A percentile compares a stretch with the other conserved stretches of the same genome.
Evolutionary conservation across 345 rosid genomes (phyloP).

Genomic region (Aquilaria malaccensis): DNA sequence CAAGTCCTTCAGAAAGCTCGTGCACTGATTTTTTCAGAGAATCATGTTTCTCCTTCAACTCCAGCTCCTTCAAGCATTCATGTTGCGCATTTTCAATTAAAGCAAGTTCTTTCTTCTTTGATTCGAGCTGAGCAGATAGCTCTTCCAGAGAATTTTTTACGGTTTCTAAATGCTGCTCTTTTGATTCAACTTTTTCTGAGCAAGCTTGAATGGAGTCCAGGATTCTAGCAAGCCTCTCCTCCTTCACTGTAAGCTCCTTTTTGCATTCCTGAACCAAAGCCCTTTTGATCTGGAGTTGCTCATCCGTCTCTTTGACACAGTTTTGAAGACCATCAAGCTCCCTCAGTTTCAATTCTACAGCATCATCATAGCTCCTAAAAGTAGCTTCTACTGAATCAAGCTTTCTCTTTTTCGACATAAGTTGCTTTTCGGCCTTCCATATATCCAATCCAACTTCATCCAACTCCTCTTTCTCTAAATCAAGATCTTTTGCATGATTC

Average conservation of each 20-base stretch:
- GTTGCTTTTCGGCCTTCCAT: no score
- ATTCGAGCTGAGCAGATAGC: not conserved
- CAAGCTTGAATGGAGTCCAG: no score
- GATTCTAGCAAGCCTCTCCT: no score
- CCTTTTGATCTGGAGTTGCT: not conserved
- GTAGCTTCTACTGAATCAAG: conserved; percentile 4
- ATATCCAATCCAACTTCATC: no score
- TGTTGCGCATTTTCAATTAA: conserved; percentile 2
- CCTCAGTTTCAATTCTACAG: no score
- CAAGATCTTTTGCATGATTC: conserved; percentile 13
- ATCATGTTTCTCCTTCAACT: conserved; percentile 14
- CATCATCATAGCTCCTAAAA: no score
- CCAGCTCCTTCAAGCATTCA: conserved; percentile 9
- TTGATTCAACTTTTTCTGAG: no score
- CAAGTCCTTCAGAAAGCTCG: not conserved
- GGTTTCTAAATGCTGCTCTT: no score
- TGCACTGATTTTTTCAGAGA: conserved; percentile 16
- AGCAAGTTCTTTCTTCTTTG: conserved; percentile 15
- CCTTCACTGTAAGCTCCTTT: no score
- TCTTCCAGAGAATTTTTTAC: no score
- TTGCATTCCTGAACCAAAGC: no score
- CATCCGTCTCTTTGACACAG: not conserved
- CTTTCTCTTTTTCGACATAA: conserved; percentile 7
- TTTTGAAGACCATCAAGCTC: not conserved
- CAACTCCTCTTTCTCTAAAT: no score